phyloP scores from a whole-genome alignment of 2,329 filamentous ascomycete species.

The Tolypocladium capitatum region DNA sequence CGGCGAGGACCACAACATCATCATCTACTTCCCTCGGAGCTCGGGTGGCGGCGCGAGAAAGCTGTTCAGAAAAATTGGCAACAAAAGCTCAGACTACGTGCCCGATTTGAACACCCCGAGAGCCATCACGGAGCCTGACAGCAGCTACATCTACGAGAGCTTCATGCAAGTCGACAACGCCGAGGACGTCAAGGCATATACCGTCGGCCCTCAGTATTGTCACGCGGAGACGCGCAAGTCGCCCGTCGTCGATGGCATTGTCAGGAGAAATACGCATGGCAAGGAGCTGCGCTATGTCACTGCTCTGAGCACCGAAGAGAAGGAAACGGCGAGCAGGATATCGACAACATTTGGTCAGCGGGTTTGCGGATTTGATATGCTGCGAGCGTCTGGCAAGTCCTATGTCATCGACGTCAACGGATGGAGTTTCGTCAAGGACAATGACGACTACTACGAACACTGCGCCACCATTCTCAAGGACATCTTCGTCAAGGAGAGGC shows the following conservation, averaged over 20 bases:
- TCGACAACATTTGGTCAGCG: conserved; percentile 84
- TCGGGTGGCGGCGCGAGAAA: conserved; percentile 80
- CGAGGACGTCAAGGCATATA: conserved; percentile 97
- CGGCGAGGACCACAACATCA: conserved; percentile 96
- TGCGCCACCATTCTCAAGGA: conserved; percentile 75
- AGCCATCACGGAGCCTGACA: conserved; percentile 63
- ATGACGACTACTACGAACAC: conserved; percentile 94
- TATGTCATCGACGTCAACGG: conserved; percentile 99
- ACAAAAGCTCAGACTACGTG: conserved; percentile 95
- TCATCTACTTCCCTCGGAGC: conserved; percentile 88
- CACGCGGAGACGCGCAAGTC: conserved; percentile 96
- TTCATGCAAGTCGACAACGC: conserved; percentile 95
- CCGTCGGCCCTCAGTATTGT: conserved; percentile 82
- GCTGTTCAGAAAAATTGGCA: conserved; percentile 92
- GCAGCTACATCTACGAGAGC: conserved; percentile 93
- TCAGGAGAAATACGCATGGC: conserved; percentile 89
- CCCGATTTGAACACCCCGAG: conserved; percentile 62
- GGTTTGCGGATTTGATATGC: conserved; percentile 89
- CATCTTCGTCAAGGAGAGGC: conserved; percentile 73
- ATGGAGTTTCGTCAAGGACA: conserved; percentile 99
- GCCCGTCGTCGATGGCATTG: conserved; percentile 89
- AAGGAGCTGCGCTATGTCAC: conserved; percentile 97
- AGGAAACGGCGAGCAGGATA: conserved; percentile 77
- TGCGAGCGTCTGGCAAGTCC: conserved; percentile 78
- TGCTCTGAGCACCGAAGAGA: conserved; percentile 65